Conservation (phyloP, 176 grass and related monocot species). For the Dactylis glomerata region DNA sequence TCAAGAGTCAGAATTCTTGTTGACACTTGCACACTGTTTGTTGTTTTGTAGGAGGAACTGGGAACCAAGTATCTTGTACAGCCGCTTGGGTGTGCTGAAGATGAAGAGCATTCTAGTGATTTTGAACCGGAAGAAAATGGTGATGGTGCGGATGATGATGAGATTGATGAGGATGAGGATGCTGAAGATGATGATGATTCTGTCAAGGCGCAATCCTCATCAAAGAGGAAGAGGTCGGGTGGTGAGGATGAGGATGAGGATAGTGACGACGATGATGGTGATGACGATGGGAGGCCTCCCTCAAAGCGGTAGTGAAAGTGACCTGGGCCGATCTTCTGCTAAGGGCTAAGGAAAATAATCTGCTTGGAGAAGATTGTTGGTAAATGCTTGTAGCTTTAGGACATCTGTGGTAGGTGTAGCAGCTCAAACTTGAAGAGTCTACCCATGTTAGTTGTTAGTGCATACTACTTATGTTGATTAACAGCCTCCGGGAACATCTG, state of each 20-base stretch:
- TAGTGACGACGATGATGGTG: background rate
- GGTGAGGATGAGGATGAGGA: background rate
- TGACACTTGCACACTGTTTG: background rate
- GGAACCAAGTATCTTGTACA: constrained; percentile 50
- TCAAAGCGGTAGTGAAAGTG: constrained; percentile 36
- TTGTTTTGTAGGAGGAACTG: constrained; percentile 29
- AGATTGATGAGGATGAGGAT: constrained; percentile 31
- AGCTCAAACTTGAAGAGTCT: constrained; percentile 25
- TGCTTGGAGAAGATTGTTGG: constrained; percentile 17
- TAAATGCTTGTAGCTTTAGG: constrained; percentile 52
- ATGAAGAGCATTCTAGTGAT: constrained; percentile 45
- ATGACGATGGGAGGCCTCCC: constrained; percentile 3
- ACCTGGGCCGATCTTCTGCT: background rate
- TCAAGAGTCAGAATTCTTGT: background rate
- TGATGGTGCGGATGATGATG: constrained; percentile 41
- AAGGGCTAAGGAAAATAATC: constrained; percentile 23
- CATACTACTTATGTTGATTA: constrained; percentile 44
- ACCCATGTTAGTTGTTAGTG: constrained; percentile 39
- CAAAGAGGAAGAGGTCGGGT: constrained; percentile 52
- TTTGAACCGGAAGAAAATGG: constrained; percentile 54
- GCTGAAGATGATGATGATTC: constrained; percentile 24
- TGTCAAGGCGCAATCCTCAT: constrained; percentile 37
- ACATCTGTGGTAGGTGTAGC: constrained; percentile 40
- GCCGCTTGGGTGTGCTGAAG: constrained; percentile 43
- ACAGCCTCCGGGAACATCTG: constrained; percentile 4